A percentile compares a stretch with the other conserved stretches of the same genome.
Evolutionary conservation across 140 eudicot genomes (phyloP).

Genomic region (Bidens hawaiensis): DNA sequence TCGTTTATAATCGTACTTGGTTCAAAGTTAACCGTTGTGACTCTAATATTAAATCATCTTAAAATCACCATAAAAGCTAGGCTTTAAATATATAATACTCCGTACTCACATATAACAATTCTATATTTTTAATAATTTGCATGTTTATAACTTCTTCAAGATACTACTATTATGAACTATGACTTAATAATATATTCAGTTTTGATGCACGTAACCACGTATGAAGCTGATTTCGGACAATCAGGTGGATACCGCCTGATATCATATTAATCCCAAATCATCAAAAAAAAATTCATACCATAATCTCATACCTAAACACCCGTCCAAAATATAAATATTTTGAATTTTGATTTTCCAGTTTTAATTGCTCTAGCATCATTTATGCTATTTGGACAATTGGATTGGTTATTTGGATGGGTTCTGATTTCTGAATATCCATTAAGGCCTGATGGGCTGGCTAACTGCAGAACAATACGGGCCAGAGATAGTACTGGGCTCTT

Average conservation of each 20-base stretch:
- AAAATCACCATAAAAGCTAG: background rate
- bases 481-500: too few relatives aligned
- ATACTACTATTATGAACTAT: background rate
- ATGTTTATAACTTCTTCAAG: background rate
- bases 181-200: background rate
- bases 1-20: too few relatives aligned
- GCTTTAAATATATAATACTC: background rate
- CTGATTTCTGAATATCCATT: background rate
- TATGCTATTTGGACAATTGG: background rate
- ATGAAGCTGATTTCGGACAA: background rate
- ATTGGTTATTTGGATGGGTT: too few relatives aligned
- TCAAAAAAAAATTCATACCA: too few relatives aligned
- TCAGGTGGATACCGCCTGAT: too few relatives aligned
- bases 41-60: background rate
- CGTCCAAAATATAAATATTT: background rate
- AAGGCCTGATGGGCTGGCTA: background rate
- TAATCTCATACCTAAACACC: background rate
- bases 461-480: background rate
- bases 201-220: background rate
- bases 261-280: too few relatives aligned
- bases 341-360: too few relatives aligned
- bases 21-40: background rate
- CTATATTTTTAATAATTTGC: background rate
- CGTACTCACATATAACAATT: background rate
- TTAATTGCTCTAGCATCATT: background rate